These are phyloP conservation scores for Pichia thaimueangensis DNA, from an alignment of 805 yeast species.

Conservation along the genomic window DNA sequence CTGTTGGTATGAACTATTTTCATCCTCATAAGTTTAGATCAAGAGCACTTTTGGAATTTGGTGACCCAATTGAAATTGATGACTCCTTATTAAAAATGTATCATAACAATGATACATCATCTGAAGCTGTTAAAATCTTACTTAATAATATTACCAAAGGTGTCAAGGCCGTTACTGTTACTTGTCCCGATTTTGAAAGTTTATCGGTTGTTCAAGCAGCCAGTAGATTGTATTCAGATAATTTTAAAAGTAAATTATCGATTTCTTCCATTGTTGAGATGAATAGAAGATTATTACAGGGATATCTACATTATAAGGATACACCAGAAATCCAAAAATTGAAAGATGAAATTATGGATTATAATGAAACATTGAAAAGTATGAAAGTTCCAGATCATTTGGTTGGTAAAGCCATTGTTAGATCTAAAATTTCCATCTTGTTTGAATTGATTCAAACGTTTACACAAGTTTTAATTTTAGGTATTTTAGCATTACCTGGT, in stretches of 20 bases:
- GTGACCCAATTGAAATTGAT: conserved; percentile 71
- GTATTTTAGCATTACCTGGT: conserved; percentile 80
- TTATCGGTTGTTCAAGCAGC: conserved; percentile 88
- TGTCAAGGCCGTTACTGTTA: conserved; percentile 77
- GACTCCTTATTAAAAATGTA: conserved; percentile 60
- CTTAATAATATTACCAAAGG: conserved; percentile 68
- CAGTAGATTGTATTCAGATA: conserved; percentile 77
- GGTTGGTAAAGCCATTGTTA: conserved; percentile 40
- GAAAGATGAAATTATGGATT: conserved; percentile 56
- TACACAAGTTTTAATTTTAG: conserved; percentile 47
- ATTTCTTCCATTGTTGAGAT: conserved; percentile 82
- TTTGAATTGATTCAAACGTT: conserved; percentile 21
- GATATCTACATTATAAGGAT: conserved; percentile 67
- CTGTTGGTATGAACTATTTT: conserved; percentile 96
- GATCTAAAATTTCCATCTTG: conserved; percentile 21
- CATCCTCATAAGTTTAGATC: conserved; percentile 94
- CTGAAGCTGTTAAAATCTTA: conserved; percentile 67
- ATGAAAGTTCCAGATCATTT: conserved; percentile 51
- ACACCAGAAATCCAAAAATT: conserved; percentile 60
- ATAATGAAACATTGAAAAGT: conserved; percentile 53
- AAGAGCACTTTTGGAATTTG: conserved; percentile 92
- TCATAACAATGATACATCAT: conserved; percentile 47
- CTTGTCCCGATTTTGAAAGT: conserved; percentile 85
- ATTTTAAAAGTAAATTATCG: conserved; percentile 64
- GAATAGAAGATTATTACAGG: conserved; percentile 80